Evolutionary conservation across 495 filamentous ascomycete species (phyloP), one percentile per base, ranked within the genome.

Genomic region (Trichoderma virens): DNA sequence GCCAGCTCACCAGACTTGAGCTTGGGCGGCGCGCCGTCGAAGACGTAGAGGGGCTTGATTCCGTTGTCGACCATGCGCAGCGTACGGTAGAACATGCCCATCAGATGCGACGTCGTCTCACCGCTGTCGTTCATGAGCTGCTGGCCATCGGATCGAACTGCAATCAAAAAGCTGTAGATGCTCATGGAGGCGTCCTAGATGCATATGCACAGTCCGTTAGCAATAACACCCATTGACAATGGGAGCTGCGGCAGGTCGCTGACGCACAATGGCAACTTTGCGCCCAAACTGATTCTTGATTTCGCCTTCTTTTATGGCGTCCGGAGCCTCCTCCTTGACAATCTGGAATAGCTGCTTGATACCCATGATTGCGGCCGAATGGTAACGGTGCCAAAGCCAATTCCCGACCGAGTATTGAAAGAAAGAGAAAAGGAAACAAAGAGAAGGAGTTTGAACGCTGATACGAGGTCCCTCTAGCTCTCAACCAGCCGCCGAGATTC

Each of bases 51-150:
- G 0, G 94, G 94, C 71, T 98, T 98, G 77, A 98, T 97, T 62
- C 94, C 94, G 70, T 97, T 97, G 76, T 98, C 94, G 73, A 98
- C 90, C 74, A 98, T 97, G 69, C 94, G 91, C 2, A 98, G 83
- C 1, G 94, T 98, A 66, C 94, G 94, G 81, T 98, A 98, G 78
- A 98, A 98, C 88, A 98, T 92, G 68, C 94, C 94, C 93, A 98
- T 96, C 23, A 98, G 79, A 74, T 98, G 94, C 8, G 94, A 98
- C 0, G 94, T 98, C 1, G 94, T 98, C 67, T 97, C 92, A 68
- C 94, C 94, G 45, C 84, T 86, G 67, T 98, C 94, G 71, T 85
- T 92, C 83, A 86, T 98, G 65, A 98, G 85, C 76, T 97, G 92
- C 75, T 98, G 90, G 66, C 94, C 94, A 69, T 95, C 92, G 65